Conservation (phyloP, 306 rosid species). For the Gleditsia sinensis region DNA sequence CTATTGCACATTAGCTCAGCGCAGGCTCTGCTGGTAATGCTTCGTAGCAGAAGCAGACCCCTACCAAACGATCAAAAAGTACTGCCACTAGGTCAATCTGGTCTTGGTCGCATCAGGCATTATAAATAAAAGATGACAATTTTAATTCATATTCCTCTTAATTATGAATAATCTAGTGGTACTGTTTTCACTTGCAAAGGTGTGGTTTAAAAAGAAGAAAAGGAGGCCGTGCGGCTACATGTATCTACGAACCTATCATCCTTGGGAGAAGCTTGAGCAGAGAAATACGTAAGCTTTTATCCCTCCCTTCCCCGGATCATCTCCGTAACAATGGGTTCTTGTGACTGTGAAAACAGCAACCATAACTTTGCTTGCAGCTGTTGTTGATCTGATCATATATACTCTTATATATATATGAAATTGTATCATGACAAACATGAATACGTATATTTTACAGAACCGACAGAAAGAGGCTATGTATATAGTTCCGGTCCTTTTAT, state of each 20-base stretch:
- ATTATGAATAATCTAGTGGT: background rate
- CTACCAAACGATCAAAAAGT: background rate
- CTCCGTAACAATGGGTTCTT: background rate
- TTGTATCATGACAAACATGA: no score
- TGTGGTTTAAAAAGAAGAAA: background rate
- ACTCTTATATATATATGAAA: no score
- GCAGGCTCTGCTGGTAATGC: background rate
- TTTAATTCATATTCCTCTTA: no score
- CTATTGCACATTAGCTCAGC: background rate
- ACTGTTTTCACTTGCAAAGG: background rate
- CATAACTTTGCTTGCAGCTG: background rate
- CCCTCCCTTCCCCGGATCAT: background rate
- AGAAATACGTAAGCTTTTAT: background rate
- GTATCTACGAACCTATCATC: background rate
- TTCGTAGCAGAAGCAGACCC: background rate
- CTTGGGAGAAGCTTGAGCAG: background rate
- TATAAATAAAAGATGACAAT: no score
- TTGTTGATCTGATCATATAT: background rate
- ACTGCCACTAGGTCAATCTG: background rate
- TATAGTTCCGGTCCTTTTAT: no score
- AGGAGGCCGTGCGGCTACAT: background rate
- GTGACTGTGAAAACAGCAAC: background rate
- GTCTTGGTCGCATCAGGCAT: no score
- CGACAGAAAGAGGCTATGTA: no score
- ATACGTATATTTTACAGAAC: no score